Conservation (phyloP, 176 grass and related monocot species). For the Aegilops speltoides region DNA sequence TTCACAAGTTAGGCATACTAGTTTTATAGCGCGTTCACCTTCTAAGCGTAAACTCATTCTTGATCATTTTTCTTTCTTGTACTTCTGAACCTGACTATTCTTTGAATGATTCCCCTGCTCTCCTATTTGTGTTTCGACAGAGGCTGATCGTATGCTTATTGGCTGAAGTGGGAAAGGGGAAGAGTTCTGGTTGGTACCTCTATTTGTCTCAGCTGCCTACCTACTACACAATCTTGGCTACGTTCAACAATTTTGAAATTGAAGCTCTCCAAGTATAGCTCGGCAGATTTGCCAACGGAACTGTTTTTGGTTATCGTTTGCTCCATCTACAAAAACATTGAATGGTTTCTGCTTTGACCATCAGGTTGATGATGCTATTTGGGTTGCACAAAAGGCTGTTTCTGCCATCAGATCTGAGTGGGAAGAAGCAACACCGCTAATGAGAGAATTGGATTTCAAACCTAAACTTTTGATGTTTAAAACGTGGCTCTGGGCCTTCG, state of each 20-base stretch:
- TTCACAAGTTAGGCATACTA: not conserved
- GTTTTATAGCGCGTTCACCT: not conserved
- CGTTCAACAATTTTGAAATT: conserved; percentile 67
- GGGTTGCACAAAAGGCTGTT: conserved; percentile 72
- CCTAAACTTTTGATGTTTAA: conserved; percentile 71
- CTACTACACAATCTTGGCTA: conserved; percentile 71
- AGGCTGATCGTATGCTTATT: conserved; percentile 72
- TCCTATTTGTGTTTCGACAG: conserved; percentile 41
- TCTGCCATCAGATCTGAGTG: conserved; percentile 60
- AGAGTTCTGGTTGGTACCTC: conserved; percentile 69
- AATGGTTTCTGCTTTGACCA: not conserved
- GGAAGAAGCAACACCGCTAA: conserved; percentile 42
- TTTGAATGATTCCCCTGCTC: conserved; percentile 11
- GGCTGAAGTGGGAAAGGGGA: conserved; percentile 77
- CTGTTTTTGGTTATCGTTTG: not conserved
- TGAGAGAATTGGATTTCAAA: conserved; percentile 73
- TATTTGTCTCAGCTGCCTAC: conserved; percentile 79
- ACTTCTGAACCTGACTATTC: not conserved
- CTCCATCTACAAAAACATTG: conserved; percentile 12
- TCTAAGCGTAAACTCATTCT: not conserved
- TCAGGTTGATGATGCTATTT: conserved; percentile 79
- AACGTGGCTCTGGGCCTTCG: conserved; percentile 89
- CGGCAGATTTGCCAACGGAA: conserved; percentile 26
- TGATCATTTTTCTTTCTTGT: not conserved
- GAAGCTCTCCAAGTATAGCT: conserved; percentile 85